Base-by-base conservation (phyloP, 768 basidiomycete species). In the Phylloporus sp. region DNA sequence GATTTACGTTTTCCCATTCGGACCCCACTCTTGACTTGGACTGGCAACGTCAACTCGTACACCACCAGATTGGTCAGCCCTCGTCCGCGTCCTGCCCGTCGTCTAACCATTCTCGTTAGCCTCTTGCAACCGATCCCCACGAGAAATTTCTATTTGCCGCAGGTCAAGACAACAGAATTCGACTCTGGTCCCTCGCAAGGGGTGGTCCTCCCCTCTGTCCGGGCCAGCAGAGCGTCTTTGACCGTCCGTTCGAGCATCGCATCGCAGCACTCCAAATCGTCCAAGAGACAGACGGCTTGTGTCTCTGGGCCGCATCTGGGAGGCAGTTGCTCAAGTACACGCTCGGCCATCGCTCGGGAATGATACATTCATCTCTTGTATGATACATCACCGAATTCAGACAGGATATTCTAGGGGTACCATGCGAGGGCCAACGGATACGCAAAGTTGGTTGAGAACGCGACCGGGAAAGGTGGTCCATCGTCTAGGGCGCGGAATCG, bases 111-210 rank as follows among this genome's bases (percentile, higher is more conserved):
- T 40, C 18, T 33, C 35, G 37, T 22, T 55, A 89, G 86, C 85
- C 85, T 6, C 69, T 86, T 6, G 68, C 76, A 1, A 57, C 79
- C 15, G 84, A 87, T 52, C 75, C 79, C 1, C 50, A 62, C 8
- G 71, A 82, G 38, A 69, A 77, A 23, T 75, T 82, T 40, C 57
- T 90, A 15, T 86, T 86, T 48, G 81, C 82, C 9, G 82, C 82
- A 0, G 86, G 86, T 9, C 75, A 80, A 50, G 86, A 90, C 62
- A 52, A 66, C 34, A 72, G 71, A 26, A 74, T 89, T 48, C 78
- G 84, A 20, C 76, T 74, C 3, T 90, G 87, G 87, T 84, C 84
- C 10, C 61, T 89, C 9, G 71, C 63, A 14, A 76, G 74, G 8
- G 86, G 84, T 5, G 65, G 64, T 20, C 50, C 48, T 11, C 50